A percentile compares a stretch with the other conserved stretches of the same genome.
Evolutionary conservation across 208 protist genomes (phyloP).

Genomic region (Vickermania spadyakhi): DNA sequence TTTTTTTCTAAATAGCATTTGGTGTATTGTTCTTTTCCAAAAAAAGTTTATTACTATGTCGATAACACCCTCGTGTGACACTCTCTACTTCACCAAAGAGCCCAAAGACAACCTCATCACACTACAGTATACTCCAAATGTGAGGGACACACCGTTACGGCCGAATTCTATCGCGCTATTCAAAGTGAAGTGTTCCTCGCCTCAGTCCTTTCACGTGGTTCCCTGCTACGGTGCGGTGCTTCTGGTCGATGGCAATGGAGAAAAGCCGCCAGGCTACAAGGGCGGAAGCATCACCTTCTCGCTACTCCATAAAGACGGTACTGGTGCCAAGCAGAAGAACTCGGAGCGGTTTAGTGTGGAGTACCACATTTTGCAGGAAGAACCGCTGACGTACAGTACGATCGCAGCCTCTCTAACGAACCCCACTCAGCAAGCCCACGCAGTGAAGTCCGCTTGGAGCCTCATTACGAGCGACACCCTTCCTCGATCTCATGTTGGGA

Average conservation of each 20-base stretch:
- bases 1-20: too few species aligned
- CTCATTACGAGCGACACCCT: background rate
- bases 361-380: background rate
- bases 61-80: background rate
- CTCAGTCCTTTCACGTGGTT: constrained; percentile 61
- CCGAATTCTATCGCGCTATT: constrained; percentile 48
- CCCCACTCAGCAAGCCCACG: background rate
- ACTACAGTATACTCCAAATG: background rate
- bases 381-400: background rate
- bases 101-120: background rate
- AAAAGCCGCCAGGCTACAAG: background rate
- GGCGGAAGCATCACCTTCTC: background rate
- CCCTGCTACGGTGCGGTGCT: constrained; percentile 67
- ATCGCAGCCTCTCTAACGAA: background rate
- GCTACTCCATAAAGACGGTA: background rate
- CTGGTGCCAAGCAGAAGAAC: background rate
- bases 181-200: constrained; percentile 75
- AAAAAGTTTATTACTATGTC: too few species aligned
- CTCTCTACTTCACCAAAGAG: background rate
- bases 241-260: constrained; percentile 10
- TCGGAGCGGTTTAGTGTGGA: constrained; percentile 4
- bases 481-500: background rate
- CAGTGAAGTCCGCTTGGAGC: background rate
- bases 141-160: background rate
- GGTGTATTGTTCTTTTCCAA: too few species aligned